Percentiles rank a stretch among this genome's conserved stretches.
Evolutionary conservation across 805 yeast species (phyloP).

Genomic region (Schwanniomyces polymorphus): DNA sequence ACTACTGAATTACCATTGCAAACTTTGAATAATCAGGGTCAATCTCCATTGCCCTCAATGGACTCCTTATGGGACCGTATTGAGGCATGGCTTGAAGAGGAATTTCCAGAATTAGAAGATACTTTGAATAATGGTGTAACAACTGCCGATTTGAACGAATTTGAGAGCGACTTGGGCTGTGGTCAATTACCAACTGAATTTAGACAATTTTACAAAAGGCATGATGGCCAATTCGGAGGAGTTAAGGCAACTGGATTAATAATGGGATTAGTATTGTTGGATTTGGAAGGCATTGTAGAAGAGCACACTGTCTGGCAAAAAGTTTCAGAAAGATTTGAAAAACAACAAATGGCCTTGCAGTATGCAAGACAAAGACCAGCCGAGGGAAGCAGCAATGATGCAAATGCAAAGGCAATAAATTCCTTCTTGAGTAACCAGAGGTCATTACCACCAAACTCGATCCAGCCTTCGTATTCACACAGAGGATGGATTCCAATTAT

Average conservation of each 20-base stretch:
- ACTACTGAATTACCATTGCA: conserved; percentile 45
- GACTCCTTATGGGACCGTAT: conserved; percentile 46
- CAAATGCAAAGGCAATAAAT: conserved; percentile 15
- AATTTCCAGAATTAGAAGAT: conserved; percentile 47
- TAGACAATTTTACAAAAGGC: conserved; percentile 45
- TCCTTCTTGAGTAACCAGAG: conserved; percentile 33
- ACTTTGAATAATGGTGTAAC: conserved; percentile 44
- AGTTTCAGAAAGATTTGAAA: conserved; percentile 41
- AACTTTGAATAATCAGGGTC: conserved; percentile 46
- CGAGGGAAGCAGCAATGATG: conserved; percentile 15
- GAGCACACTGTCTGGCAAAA: conserved; percentile 43
- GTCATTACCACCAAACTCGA: conserved; percentile 37
- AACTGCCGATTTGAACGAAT: conserved; percentile 46
- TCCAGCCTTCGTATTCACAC: conserved; percentile 35
- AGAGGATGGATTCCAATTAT: conserved; percentile 43
- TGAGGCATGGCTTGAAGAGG: conserved; percentile 44
- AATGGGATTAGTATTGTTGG: conserved; percentile 43
- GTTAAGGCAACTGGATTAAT: conserved; percentile 46
- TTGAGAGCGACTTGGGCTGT: conserved; percentile 43
- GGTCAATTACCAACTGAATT: conserved; percentile 45
- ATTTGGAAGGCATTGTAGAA: conserved; percentile 42
- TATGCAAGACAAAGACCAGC: conserved; percentile 20
- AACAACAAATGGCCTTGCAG: conserved; percentile 30
- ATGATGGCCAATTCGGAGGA: conserved; percentile 47
- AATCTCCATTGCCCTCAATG: conserved; percentile 48